These are phyloP conservation scores for Gossypium thurberi DNA, from an alignment of 345 rosid genomes.

Conservation along the genomic window DNA sequence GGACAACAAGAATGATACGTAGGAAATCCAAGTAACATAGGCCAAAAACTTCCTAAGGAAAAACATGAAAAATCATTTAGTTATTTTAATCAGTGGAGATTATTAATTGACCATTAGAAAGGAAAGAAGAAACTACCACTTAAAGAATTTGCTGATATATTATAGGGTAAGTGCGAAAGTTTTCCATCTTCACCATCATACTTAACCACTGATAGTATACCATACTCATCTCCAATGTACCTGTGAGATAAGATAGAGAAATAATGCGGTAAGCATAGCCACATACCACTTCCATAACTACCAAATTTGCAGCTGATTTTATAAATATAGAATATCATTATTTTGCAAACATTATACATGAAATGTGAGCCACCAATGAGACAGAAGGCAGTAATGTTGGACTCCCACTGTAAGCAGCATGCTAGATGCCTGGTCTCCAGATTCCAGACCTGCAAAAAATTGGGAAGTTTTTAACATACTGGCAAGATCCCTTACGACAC, in stretches of 20 bases:
- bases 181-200: conserved; percentile 39
- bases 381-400: conserved; percentile 59
- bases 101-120: neutral
- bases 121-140: conserved; percentile 31
- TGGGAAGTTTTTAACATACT: neutral
- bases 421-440: conserved; percentile 41
- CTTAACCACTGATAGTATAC: conserved; percentile 46
- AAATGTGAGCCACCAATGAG: conserved; percentile 46
- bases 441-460: conserved; percentile 55
- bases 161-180: conserved; percentile 45
- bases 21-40: neutral
- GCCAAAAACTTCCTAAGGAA: neutral
- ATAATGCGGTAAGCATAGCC: conserved; percentile 12
- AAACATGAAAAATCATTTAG: neutral
- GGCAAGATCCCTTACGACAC: neutral
- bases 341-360: conserved; percentile 36
- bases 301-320: conserved; percentile 7
- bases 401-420: conserved; percentile 48
- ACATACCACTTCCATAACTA: conserved; percentile 12
- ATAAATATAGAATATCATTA: conserved; percentile 6
- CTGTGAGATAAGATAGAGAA: conserved; percentile 23
- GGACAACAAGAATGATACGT: neutral
- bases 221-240: conserved; percentile 55
- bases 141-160: conserved; percentile 34
- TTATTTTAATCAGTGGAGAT: neutral